Percentiles rank a stretch among this genome's conserved stretches.
Evolutionary conservation across 2,329 filamentous ascomycete species (phyloP).

Genomic region (Colletotrichum sp.): DNA sequence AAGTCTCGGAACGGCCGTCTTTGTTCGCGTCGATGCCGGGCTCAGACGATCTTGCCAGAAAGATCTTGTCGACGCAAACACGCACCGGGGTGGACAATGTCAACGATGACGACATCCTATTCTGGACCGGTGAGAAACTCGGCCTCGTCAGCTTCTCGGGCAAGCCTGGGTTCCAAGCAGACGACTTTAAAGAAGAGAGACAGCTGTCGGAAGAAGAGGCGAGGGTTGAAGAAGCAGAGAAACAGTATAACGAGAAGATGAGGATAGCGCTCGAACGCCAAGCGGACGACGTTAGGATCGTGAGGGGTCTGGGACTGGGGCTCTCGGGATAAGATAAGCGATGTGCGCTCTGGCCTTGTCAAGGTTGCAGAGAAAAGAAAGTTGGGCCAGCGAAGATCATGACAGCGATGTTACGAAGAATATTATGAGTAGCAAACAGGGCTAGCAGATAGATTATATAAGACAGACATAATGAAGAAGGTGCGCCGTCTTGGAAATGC

Average conservation of each 20-base stretch:
- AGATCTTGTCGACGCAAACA: constrained; percentile 69
- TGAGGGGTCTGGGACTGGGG: constrained; percentile 62
- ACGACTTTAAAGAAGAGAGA: constrained; percentile 54
- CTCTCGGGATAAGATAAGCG: neutral
- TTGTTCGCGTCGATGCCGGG: constrained; percentile 57
- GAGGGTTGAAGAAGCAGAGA: constrained; percentile 59
- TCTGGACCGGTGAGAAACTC: constrained; percentile 89
- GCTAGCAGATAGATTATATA: neutral
- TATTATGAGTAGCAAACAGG: neutral
- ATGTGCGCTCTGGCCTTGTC: neutral
- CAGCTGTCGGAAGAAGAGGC: constrained; percentile 49
- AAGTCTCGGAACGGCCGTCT: constrained; percentile 47
- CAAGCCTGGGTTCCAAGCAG: constrained; percentile 49
- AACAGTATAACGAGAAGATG: constrained; percentile 72
- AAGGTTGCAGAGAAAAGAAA: neutral
- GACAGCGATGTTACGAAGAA: neutral
- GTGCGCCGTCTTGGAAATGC: neutral
- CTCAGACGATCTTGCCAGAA: constrained; percentile 77
- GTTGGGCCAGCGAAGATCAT: neutral
- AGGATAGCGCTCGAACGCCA: constrained; percentile 75
- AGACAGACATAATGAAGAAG: neutral
- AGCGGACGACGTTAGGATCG: constrained; percentile 78
- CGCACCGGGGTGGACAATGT: constrained; percentile 26
- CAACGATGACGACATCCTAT: constrained; percentile 71
- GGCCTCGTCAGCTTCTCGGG: constrained; percentile 72